phyloP scores from a whole-genome alignment of 2,329 filamentous ascomycete genomes.

The Fusarium brevicatenulatum region DNA sequence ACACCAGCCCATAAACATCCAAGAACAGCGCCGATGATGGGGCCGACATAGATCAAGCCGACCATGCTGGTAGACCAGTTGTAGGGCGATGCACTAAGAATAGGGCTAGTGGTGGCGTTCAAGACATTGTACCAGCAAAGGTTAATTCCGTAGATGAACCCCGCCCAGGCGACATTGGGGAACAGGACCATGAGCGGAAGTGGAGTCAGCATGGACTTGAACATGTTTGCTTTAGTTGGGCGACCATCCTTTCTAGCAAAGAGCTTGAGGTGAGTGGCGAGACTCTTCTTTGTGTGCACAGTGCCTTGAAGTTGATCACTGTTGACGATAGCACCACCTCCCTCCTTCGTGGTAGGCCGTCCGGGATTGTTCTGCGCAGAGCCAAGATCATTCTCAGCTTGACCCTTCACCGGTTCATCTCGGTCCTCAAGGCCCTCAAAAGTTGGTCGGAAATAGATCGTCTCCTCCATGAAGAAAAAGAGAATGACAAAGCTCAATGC shows the following conservation, averaged over 20 bases:
- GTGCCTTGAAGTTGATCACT: not conserved
- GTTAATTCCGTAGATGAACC: constrained; percentile 2
- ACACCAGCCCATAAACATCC: not conserved
- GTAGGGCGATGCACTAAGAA: not conserved
- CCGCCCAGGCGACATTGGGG: not conserved
- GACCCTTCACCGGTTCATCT: not conserved
- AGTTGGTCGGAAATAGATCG: not conserved
- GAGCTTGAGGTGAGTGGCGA: not conserved
- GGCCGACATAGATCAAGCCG: not conserved
- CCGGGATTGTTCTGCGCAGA: not conserved
- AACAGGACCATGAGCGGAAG: not conserved
- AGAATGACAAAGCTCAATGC: not conserved
- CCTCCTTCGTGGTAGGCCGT: not conserved
- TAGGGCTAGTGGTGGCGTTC: not conserved
- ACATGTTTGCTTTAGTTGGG: not conserved
- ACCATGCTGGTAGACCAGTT: not conserved
- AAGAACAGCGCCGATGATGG: not conserved
- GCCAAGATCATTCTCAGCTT: not conserved
- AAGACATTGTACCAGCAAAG: not conserved
- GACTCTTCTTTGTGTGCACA: not conserved
- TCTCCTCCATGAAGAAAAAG: not conserved
- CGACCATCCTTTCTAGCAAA: not conserved
- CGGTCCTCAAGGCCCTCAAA: not conserved
- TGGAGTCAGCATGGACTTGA: not conserved
- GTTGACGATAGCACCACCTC: too few species aligned